A percentile compares a stretch with the other conserved stretches of the same genome.
These are phyloP conservation scores for Tylopilus sp. DNA, from an alignment of 1,284 basidiomycete genomes.

Conservation along the genomic window DNA sequence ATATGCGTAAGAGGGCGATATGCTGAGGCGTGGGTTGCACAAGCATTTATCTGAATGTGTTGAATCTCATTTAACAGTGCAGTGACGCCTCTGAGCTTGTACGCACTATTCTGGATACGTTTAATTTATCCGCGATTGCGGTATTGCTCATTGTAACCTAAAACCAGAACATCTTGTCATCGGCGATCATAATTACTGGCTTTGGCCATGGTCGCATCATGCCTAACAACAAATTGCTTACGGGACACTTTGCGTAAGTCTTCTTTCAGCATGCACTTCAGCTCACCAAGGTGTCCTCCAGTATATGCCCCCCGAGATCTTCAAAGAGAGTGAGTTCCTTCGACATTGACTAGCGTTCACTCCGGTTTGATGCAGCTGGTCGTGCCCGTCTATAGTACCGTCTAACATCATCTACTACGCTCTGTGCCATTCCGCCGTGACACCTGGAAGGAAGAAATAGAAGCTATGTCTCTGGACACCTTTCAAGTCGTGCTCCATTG, in stretches of 20 bases:
- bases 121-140: constrained; percentile 89
- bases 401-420: constrained; percentile 45
- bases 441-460: constrained; percentile 86
- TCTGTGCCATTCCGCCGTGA: constrained; percentile 96
- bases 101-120: constrained; percentile 88
- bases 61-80: constrained; percentile 15
- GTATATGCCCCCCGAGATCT: constrained; percentile 99
- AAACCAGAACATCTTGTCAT: constrained; percentile 95
- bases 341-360: constrained; percentile 1
- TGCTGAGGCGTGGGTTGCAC: constrained; percentile 78
- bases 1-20: constrained; percentile 98
- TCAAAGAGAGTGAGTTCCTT: constrained; percentile 77
- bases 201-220: constrained; percentile 92
- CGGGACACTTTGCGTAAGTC: constrained; percentile 83
- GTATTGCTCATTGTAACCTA: constrained; percentile 94
- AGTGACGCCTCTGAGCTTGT: constrained; percentile 92
- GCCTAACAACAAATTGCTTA: constrained; percentile 89
- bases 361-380: constrained; percentile 60
- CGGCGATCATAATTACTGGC: constrained; percentile 96
- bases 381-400: neutral
- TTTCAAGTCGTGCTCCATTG: neutral
- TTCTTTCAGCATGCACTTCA: neutral
- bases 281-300: constrained; percentile 39
- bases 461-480: constrained; percentile 66
- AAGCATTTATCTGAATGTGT: constrained; percentile 13